These are phyloP conservation scores for Pseudopediastrum boryanum DNA, from an alignment of 139 green algal species.

Conservation along the genomic window DNA sequence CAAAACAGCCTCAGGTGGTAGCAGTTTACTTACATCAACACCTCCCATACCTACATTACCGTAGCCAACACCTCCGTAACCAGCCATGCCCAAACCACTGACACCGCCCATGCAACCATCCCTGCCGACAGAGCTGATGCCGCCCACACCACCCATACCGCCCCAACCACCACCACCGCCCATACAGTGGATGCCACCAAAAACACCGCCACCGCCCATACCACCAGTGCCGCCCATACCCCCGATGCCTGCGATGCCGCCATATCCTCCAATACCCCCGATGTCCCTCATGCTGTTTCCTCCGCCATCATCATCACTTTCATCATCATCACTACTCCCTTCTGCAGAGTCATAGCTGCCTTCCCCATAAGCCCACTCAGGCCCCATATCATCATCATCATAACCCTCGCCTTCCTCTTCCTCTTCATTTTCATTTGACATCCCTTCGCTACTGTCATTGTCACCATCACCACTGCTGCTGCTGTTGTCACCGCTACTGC, in stretches of 20 bases:
- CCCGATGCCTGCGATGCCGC: neutral
- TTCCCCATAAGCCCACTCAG: neutral
- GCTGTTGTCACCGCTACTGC: too few relatives aligned
- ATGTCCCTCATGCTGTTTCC: neutral
- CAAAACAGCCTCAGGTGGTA: too few relatives aligned
- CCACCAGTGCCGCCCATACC: neutral
- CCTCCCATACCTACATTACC: too few relatives aligned
- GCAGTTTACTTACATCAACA: too few relatives aligned
- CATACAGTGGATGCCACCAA: neutral
- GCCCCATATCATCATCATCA: too few relatives aligned
- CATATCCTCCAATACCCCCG: neutral
- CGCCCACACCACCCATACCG: neutral
- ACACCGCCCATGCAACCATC: too few relatives aligned
- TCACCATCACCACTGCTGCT: neutral
- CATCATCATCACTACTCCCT: neutral
- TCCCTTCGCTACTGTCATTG: neutral
- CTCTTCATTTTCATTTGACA: neutral
- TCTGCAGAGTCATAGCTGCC: too few relatives aligned
- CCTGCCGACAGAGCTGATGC: neutral
- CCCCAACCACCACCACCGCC: neutral
- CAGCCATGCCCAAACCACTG: too few relatives aligned
- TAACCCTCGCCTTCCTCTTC: neutral
- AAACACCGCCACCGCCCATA: neutral
- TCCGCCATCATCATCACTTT: slow-evolving; percentile 5
- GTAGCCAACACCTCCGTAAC: too few relatives aligned